phyloP scores from a whole-genome alignment of 805 yeast species.

The Metschnikowia koreensis region DNA sequence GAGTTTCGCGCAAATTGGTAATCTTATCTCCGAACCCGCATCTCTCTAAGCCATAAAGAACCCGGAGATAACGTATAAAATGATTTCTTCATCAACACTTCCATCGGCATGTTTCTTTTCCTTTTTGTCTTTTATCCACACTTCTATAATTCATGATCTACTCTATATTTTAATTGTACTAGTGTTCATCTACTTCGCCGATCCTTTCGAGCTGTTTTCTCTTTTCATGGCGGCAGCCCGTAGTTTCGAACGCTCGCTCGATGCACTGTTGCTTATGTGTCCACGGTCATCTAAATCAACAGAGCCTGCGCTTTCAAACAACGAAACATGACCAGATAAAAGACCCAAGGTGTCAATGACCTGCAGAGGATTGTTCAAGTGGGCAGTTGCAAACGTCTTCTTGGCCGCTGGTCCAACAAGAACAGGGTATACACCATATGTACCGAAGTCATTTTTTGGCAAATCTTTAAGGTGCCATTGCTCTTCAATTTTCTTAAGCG shows the following conservation, averaged over 20 bases:
- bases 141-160: not conserved
- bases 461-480: constrained; percentile 46
- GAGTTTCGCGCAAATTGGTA: not conserved
- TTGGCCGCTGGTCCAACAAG: constrained; percentile 93
- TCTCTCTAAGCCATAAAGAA: not conserved
- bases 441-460: constrained; percentile 45
- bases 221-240: constrained; percentile 23
- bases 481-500: constrained; percentile 62
- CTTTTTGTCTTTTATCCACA: not conserved
- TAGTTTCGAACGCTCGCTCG: constrained; percentile 42
- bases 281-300: constrained; percentile 78
- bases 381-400: constrained; percentile 80
- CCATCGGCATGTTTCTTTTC: too few relatives aligned
- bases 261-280: constrained; percentile 51
- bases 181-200: not conserved
- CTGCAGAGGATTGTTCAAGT: constrained; percentile 77
- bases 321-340: constrained; percentile 72
- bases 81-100: not conserved
- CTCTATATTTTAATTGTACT: not conserved
- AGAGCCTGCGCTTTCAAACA: constrained; percentile 76
- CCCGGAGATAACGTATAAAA: not conserved
- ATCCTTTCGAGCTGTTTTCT: constrained; percentile 5
- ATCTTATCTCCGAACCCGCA: not conserved
- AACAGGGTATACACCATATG: constrained; percentile 74
- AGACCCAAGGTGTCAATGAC: constrained; percentile 83